Conservation (phyloP, 495 filamentous ascomycete species). For the Xylaria bambusicola region DNA sequence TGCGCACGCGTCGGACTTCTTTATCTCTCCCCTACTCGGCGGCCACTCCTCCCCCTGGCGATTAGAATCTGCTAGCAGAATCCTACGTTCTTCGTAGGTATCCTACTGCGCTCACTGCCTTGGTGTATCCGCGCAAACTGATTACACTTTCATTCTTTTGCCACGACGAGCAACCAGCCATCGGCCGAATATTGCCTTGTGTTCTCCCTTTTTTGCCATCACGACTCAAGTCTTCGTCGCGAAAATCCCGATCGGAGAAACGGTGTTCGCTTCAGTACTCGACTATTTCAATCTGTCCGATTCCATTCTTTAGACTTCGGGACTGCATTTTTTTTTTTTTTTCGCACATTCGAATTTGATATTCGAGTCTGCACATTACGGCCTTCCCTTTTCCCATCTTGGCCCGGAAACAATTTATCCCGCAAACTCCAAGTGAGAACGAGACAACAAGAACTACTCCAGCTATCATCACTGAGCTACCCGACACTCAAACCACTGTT, state of each 20-base stretch:
- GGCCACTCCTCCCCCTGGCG: conserved; percentile 9
- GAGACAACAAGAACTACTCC: conserved; percentile 27
- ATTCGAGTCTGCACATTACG: conserved; percentile 37
- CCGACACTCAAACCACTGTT: conserved; percentile 44
- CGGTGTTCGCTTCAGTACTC: conserved; percentile 11
- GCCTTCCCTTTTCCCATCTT: conserved; percentile 28
- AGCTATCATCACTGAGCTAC: conserved; percentile 42
- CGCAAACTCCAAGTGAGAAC: conserved; percentile 6
- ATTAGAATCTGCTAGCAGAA: conserved; percentile 11
- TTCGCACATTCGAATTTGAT: conserved; percentile 55
- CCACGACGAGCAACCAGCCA: conserved; percentile 27
- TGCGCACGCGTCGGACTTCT: conserved; percentile 27
- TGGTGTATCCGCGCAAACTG: conserved; percentile 15
- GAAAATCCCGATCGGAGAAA: conserved; percentile 6
- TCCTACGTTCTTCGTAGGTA: background rate
- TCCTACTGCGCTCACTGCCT: too few species aligned
- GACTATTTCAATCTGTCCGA: conserved; percentile 34
- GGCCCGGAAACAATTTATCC: conserved; percentile 25
- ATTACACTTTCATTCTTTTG: conserved; percentile 22
- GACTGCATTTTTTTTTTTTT: conserved; percentile 24
- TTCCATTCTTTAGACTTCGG: conserved; percentile 22
- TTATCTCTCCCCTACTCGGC: conserved; percentile 8
- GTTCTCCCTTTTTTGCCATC: conserved; percentile 17
- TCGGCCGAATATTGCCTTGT: conserved; percentile 18
- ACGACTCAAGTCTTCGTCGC: too few species aligned